Evolutionary conservation across 345 rosid species (phyloP).

Genomic region (Acer negundo): DNA sequence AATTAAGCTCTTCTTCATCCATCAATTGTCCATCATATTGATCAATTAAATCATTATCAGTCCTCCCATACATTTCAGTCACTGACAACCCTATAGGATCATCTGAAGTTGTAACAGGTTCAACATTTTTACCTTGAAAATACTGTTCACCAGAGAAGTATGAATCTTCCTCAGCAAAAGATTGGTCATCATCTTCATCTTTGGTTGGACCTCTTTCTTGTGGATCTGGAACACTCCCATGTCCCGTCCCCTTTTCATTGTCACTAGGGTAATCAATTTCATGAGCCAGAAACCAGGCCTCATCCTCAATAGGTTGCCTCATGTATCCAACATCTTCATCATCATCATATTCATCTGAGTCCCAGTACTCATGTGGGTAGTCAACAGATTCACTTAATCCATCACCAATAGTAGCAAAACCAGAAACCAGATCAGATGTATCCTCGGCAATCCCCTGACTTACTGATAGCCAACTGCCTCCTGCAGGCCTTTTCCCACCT

Average conservation of each 20-base stretch:
- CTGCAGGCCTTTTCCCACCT: conserved; percentile 85
- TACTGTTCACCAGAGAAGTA: conserved; percentile 90
- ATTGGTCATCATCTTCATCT: conserved; percentile 89
- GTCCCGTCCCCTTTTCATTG: conserved; percentile 88
- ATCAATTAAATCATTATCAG: conserved; percentile 58
- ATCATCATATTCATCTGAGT: conserved; percentile 96
- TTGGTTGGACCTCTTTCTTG: conserved; percentile 75
- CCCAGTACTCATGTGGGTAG: conserved; percentile 95
- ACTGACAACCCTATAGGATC: conserved; percentile 71
- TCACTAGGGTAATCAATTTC: conserved; percentile 99
- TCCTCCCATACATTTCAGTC: conserved; percentile 63
- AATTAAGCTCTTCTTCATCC: conserved; percentile 79
- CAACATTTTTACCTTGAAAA: conserved; percentile 61
- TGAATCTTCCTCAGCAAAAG: conserved; percentile 94
- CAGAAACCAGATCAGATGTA: conserved; percentile 94
- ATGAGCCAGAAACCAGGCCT: conserved; percentile 98
- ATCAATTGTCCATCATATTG: conserved; percentile 85
- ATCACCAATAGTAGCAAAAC: conserved; percentile 97
- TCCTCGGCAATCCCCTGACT: conserved; percentile 98
- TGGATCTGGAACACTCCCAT: conserved; percentile 79
- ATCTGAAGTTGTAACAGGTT: conserved; percentile 68
- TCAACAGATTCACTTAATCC: conserved; percentile 93
- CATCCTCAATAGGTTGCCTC: conserved; percentile 99
- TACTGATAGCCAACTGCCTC: conserved; percentile 96
- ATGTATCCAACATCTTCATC: conserved; percentile 97